Conservation (phyloP, 371 early-diverging fungal species). For the Mycotypha africana region DNA sequence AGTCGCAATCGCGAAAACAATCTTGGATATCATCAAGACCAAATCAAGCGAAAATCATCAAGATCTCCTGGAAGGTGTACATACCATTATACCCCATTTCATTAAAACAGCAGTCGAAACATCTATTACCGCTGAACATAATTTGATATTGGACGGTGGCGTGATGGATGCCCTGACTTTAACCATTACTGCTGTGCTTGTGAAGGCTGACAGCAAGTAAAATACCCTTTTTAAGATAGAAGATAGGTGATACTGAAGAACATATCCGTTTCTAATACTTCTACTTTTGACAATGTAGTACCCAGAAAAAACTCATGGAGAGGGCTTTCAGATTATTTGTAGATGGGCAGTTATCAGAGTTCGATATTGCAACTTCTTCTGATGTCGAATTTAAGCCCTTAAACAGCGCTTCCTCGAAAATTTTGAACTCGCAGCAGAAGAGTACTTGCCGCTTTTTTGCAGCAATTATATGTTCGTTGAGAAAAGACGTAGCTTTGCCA, state of each 20-base stretch:
- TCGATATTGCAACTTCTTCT: not conserved
- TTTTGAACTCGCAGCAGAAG: constrained; percentile 28
- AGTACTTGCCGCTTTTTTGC: constrained; percentile 44
- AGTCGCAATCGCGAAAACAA: constrained; percentile 33
- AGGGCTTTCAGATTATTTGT: constrained; percentile 43
- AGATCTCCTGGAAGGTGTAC: constrained; percentile 43
- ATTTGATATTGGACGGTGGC: constrained; percentile 21
- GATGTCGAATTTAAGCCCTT: constrained; percentile 5
- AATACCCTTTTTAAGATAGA: not conserved
- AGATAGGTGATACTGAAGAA: too few species aligned
- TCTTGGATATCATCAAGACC: constrained; percentile 36
- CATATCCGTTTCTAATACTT: too few species aligned
- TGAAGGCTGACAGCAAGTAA: constrained; percentile 43
- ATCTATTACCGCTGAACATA: constrained; percentile 22
- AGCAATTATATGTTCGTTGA: constrained; percentile 48
- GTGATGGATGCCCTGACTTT: constrained; percentile 37
- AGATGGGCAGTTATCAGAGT: constrained; percentile 34
- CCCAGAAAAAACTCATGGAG: constrained; percentile 44
- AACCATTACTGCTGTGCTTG: constrained; percentile 38
- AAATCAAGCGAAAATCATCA: constrained; percentile 37
- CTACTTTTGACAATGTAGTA: too few species aligned
- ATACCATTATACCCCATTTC: constrained; percentile 40
- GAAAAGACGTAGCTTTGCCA: constrained; percentile 53
- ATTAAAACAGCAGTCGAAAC: constrained; percentile 39
- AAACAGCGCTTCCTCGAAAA: not conserved